These are phyloP conservation scores for Salix purpurea DNA, from an alignment of 345 rosid genomes.

Conservation along the genomic window DNA sequence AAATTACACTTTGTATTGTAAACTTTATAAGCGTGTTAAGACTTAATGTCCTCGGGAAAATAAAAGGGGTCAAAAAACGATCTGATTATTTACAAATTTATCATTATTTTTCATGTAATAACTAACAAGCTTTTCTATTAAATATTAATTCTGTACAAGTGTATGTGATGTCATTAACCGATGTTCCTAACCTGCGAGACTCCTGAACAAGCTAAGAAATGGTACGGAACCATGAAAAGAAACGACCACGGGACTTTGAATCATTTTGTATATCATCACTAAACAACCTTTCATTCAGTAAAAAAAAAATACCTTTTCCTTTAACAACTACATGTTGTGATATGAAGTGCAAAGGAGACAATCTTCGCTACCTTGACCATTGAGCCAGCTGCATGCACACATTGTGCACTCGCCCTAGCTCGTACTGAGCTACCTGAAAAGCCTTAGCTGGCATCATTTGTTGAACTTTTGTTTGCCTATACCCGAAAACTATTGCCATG, in stretches of 20 bases:
- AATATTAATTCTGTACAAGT: no score
- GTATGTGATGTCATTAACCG: background rate
- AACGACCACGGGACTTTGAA: background rate
- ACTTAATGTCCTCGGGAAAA: no score
- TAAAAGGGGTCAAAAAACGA: no score
- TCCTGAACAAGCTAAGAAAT: constrained; percentile 3
- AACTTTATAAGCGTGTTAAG: no score
- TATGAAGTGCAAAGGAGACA: constrained; percentile 5
- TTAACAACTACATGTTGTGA: constrained; percentile 17
- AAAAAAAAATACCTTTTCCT: constrained; percentile 12
- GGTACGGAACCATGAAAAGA: background rate
- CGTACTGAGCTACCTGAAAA: constrained; percentile 14
- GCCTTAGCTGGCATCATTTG: constrained; percentile 18
- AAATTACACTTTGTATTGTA: no score
- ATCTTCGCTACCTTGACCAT: constrained; percentile 21
- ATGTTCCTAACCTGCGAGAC: background rate
- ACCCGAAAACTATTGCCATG: constrained; percentile 56
- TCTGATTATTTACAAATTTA: no score
- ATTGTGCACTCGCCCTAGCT: constrained; percentile 11
- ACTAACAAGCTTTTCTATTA: no score
- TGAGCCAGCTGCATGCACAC: constrained; percentile 10
- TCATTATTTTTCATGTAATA: no score
- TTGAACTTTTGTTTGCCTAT: constrained; percentile 12
- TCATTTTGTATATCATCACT: constrained; percentile 18
- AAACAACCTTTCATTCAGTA: constrained; percentile 31